phyloP scores from a whole-genome alignment of 768 basidiomycete genomes.

The Suillus sp. region DNA sequence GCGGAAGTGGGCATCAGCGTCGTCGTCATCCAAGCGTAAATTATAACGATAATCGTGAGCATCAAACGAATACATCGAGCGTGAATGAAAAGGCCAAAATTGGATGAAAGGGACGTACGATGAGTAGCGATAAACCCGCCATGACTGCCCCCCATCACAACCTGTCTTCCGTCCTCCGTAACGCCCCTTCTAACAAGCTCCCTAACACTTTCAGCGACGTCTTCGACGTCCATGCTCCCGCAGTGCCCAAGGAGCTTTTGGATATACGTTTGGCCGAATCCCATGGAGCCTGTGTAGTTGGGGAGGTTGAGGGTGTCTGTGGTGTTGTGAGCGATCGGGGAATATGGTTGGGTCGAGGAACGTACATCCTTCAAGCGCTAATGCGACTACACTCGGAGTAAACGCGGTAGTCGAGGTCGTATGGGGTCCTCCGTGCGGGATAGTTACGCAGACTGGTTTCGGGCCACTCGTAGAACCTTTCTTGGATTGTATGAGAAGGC shows the following conservation, averaged over 20 bases:
- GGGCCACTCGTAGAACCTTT: slow-evolving; percentile 15
- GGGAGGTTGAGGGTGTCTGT: slow-evolving; percentile 60
- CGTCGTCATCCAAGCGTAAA: no score
- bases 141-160: slow-evolving; percentile 68
- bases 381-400: slow-evolving; percentile 41
- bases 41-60: no score
- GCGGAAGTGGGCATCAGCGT: background rate
- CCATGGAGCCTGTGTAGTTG: slow-evolving; percentile 70
- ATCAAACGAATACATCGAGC: no score
- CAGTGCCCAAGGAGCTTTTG: slow-evolving; percentile 57
- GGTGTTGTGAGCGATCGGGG: background rate
- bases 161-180: slow-evolving; percentile 51
- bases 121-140: slow-evolving; percentile 67
- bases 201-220: slow-evolving; percentile 56
- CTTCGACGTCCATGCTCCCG: slow-evolving; percentile 65
- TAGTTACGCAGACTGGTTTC: slow-evolving; percentile 51
- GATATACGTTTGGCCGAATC: slow-evolving; percentile 63
- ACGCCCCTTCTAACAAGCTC: slow-evolving; percentile 54
- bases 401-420: slow-evolving; percentile 50
- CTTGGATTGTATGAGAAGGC: slow-evolving; percentile 46
- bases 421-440: slow-evolving; percentile 69
- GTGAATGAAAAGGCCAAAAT: background rate
- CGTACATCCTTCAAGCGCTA: slow-evolving; percentile 66
- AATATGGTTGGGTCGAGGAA: background rate
- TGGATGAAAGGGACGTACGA: slow-evolving; percentile 23